phyloP scores from a whole-genome alignment of 2,329 filamentous ascomycete species.

The Volutella citrinella region DNA sequence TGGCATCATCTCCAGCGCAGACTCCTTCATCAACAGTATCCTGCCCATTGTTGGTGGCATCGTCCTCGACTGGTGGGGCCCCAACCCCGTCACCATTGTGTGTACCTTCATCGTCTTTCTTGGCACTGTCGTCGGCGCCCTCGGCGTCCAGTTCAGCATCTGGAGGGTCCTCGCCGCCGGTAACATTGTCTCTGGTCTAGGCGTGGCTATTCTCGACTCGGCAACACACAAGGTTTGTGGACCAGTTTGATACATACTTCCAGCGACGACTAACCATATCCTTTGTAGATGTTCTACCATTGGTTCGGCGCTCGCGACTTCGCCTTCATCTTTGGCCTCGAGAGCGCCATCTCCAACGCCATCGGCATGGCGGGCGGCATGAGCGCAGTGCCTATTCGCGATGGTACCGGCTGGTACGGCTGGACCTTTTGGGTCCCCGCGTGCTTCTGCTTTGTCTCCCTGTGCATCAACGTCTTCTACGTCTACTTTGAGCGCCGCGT shows the following conservation, averaged over 20 bases:
- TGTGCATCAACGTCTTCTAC: conserved; percentile 19
- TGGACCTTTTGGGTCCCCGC: conserved; percentile 23
- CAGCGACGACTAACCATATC: too few relatives aligned
- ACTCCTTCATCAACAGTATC: conserved; percentile 23
- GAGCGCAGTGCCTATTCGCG: conserved; percentile 20
- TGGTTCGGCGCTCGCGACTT: conserved; percentile 22
- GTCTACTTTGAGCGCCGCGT: conserved; percentile 17
- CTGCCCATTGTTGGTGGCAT: conserved; percentile 21
- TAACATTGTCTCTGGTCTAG: conserved; percentile 22
- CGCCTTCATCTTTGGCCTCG: conserved; percentile 21
- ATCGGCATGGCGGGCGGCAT: conserved; percentile 21
- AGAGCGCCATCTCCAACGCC: conserved; percentile 18
- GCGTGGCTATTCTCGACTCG: conserved; percentile 20
- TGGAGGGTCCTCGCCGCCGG: conserved; percentile 19
- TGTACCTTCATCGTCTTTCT: conserved; percentile 18
- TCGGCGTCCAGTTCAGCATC: conserved; percentile 13
- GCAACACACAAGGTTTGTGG: conserved; percentile 23
- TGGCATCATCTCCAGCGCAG: conserved; percentile 22
- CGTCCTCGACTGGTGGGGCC: conserved; percentile 24
- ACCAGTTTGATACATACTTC: too few relatives aligned
- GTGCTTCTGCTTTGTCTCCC: conserved; percentile 16
- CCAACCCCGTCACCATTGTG: conserved; percentile 18
- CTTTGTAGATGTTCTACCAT: conserved; percentile 25
- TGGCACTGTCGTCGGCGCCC: conserved; percentile 19
- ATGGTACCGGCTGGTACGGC: conserved; percentile 21